These are phyloP conservation scores for Lyophyllum atratum DNA, from an alignment of 768 basidiomycete genomes.

Conservation along the genomic window DNA sequence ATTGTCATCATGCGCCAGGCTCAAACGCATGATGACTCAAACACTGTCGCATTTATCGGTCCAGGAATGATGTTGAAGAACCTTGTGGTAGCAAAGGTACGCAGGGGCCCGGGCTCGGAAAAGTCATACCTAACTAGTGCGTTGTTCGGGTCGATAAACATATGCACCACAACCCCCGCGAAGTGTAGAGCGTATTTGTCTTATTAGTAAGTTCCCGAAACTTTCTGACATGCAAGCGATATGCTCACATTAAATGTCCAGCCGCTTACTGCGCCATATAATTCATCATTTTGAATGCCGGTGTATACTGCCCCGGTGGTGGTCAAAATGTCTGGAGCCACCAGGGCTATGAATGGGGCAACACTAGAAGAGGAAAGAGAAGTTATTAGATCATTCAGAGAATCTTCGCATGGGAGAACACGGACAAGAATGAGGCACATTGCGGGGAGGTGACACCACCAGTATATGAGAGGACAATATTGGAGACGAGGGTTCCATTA, in stretches of 20 bases:
- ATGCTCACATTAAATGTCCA: constrained; percentile 16
- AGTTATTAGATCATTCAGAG: background rate
- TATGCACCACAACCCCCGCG: constrained; percentile 6
- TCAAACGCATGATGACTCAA: constrained; percentile 22
- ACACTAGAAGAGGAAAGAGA: constrained; percentile 6
- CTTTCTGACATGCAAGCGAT: background rate
- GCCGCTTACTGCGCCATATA: constrained; percentile 25
- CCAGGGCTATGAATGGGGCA: constrained; percentile 25
- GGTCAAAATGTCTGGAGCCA: constrained; percentile 23
- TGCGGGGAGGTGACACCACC: constrained; percentile 19
- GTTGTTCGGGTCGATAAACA: constrained; percentile 24
- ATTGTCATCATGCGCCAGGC: background rate
- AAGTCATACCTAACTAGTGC: constrained; percentile 31
- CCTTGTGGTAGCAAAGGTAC: constrained; percentile 30
- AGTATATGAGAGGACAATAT: constrained; percentile 21
- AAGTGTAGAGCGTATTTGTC: background rate
- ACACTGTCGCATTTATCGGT: constrained; percentile 24
- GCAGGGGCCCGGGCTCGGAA: constrained; percentile 23
- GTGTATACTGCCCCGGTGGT: constrained; percentile 26
- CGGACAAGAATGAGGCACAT: constrained; percentile 28
- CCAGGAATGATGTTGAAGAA: constrained; percentile 31
- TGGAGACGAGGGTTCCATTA: constrained; percentile 27
- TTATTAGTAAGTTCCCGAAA: background rate
- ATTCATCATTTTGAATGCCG: constrained; percentile 24
- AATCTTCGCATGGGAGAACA: background rate